These are phyloP conservation scores for Persicaria tinctoria DNA, from an alignment of 148 eudicot genomes.

Conservation along the genomic window DNA sequence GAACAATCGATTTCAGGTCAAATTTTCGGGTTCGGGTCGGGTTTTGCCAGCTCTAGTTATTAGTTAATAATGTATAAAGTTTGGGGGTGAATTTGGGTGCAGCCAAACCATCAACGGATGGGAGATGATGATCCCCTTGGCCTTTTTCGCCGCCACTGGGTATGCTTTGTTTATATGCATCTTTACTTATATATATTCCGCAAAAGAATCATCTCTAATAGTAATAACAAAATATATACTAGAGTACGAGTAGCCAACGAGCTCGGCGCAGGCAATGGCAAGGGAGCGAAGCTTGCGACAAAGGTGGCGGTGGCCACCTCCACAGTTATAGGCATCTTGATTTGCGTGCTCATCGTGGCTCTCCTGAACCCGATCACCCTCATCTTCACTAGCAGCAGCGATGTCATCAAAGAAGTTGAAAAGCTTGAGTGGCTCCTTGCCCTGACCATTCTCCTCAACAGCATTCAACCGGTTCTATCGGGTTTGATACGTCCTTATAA, in stretches of 20 bases:
- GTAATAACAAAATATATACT: background rate
- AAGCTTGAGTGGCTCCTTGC: conserved; percentile 37
- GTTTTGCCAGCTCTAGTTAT: too few relatives aligned
- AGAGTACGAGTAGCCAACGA: conserved; percentile 47
- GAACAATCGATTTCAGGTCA: too few relatives aligned
- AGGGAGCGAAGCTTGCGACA: conserved; percentile 41
- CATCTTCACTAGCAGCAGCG: conserved; percentile 26
- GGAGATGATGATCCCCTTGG: conserved; percentile 56
- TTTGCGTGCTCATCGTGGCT: conserved; percentile 29
- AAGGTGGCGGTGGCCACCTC: conserved; percentile 32
- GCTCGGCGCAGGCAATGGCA: conserved; percentile 41
- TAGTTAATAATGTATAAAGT: too few relatives aligned
- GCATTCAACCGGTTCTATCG: conserved; percentile 43
- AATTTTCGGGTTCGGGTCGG: too few relatives aligned
- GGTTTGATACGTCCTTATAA: conserved; percentile 7
- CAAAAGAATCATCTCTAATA: background rate
- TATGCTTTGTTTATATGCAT: conserved; percentile 10
- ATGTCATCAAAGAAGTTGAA: conserved; percentile 26
- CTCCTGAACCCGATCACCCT: conserved; percentile 21
- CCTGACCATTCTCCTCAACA: conserved; percentile 35
- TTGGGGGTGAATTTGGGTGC: conserved; percentile 9
- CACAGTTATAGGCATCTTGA: conserved; percentile 30
- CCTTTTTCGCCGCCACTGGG: conserved; percentile 53
- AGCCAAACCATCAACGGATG: conserved; percentile 52
- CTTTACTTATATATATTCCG: too few relatives aligned